Conservation (phyloP, 495 filamentous ascomycete genomes). For the Amphirosellinia nigrospora region DNA sequence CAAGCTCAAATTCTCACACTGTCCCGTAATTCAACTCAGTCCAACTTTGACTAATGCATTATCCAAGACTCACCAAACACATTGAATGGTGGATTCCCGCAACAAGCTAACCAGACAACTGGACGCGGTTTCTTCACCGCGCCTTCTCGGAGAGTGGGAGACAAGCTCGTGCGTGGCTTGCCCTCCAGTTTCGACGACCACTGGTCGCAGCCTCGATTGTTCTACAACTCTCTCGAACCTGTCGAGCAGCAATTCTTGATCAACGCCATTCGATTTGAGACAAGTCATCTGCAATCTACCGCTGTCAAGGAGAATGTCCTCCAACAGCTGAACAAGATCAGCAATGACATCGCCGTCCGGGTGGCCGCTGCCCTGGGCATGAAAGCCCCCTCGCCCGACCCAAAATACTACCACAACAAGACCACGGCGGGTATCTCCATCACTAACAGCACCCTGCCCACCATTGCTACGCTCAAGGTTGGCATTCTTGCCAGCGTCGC, state of each 20-base stretch:
- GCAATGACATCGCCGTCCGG: constrained; percentile 70
- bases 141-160: constrained; percentile 60
- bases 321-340: constrained; percentile 72
- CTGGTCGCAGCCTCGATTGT: constrained; percentile 77
- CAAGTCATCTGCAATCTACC: constrained; percentile 60
- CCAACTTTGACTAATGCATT: constrained; percentile 11
- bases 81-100: constrained; percentile 67
- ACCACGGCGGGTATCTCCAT: constrained; percentile 67
- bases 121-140: constrained; percentile 79
- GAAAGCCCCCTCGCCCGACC: constrained; percentile 62
- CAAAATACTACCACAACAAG: constrained; percentile 73
- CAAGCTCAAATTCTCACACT: not conserved
- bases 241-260: constrained; percentile 78
- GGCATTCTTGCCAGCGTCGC: constrained; percentile 65
- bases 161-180: constrained; percentile 61
- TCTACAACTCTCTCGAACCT: constrained; percentile 75
- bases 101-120: constrained; percentile 70
- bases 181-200: constrained; percentile 74
- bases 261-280: constrained; percentile 80
- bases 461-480: constrained; percentile 68
- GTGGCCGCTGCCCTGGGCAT: constrained; percentile 69
- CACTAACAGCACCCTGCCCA: constrained; percentile 62
- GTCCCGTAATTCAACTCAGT: not conserved
- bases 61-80: constrained; percentile 66
- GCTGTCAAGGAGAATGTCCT: constrained; percentile 68